phyloP scores from a whole-genome alignment of 192 early-diverging fungal species.

The Entomortierella chlamydospora region DNA sequence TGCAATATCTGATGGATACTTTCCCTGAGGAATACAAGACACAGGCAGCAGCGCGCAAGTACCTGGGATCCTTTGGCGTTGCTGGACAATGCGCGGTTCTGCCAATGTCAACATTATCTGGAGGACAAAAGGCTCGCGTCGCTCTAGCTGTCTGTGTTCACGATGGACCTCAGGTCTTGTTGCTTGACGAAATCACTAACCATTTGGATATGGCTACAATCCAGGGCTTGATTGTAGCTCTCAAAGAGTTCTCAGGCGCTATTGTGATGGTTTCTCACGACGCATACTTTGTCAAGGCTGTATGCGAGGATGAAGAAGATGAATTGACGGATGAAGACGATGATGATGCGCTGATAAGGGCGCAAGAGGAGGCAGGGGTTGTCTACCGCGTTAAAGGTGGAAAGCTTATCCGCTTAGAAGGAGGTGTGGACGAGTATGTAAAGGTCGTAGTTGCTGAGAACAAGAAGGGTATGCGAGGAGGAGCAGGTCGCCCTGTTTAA shows the following conservation, averaged over 20 bases:
- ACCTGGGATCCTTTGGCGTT: constrained; percentile 84
- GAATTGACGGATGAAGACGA: constrained; percentile 40
- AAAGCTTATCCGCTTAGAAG: constrained; percentile 65
- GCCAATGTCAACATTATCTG: constrained; percentile 75
- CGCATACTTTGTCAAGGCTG: constrained; percentile 81
- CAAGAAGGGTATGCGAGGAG: constrained; percentile 53
- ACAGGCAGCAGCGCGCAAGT: constrained; percentile 61
- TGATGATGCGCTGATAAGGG: constrained; percentile 15
- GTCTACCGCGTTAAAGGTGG: constrained; percentile 63
- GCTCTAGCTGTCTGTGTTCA: constrained; percentile 77
- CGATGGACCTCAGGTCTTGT: constrained; percentile 72
- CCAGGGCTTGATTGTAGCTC: constrained; percentile 74
- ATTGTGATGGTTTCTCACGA: constrained; percentile 91
- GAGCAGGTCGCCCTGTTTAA: constrained; percentile 44
- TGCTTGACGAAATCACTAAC: constrained; percentile 89
- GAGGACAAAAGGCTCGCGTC: constrained; percentile 86
- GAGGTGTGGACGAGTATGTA: constrained; percentile 76
- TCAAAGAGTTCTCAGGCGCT: constrained; percentile 79
- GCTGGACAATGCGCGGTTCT: constrained; percentile 69
- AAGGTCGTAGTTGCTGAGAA: constrained; percentile 49
- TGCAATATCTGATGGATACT: constrained; percentile 45
- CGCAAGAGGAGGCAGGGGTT: constrained; percentile 46
- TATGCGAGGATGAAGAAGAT: constrained; percentile 60
- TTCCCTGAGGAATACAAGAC: constrained; percentile 49
- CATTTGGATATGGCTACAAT: constrained; percentile 92